Base-by-base conservation (phyloP, 768 basidiomycete species). In the Sutorius australiensis region DNA sequence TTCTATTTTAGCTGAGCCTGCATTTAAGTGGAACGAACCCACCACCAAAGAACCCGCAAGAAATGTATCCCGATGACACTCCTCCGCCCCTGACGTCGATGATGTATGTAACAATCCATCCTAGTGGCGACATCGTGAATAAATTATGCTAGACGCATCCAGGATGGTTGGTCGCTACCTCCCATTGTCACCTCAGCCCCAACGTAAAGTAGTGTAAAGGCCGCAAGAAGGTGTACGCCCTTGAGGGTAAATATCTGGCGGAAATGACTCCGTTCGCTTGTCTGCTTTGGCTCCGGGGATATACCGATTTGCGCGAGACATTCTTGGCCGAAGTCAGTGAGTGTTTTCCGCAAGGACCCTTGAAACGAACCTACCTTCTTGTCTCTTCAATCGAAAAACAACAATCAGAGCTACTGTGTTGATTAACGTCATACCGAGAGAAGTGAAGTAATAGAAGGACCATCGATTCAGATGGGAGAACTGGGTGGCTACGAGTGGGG, bases 81-180 rank as follows among this genome's bases (percentile, higher is more conserved):
- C 78, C 77, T 21, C 76, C 77, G n/a, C 68, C 69, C 36, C 77
- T 70, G 14, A 72, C 66, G 17, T 76, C 61, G 45, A 75, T 72
- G 16, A 77, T 71, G 52, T 75, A 86, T 0, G 84, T 83, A 6
- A 84, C 83, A 39, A 85, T 84, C 86, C 86, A 87, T 7, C 85
- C 83, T 81, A 24, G 12, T 7, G 3, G 31, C 5, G 3, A 32
- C 16, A 32, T 32, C 6, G 16, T 46, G 30, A 51, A 40, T 41
- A 38, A 48, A 7, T 7, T 17, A 14, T 12, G n/a, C 28, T 21
- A 17, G 28, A 42, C 31, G 13, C 13, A 49, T n/a, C 17, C 12
- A 36, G 16, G 2, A 13, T 24, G 14, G 2, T 1, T 3, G 5
- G 14, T 31, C 10, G 48, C 45, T 53, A 76, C 78, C 75, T 62